phyloP scores from a whole-genome alignment of 148 eudicot genomes.

The Talinum fruticosum region DNA sequence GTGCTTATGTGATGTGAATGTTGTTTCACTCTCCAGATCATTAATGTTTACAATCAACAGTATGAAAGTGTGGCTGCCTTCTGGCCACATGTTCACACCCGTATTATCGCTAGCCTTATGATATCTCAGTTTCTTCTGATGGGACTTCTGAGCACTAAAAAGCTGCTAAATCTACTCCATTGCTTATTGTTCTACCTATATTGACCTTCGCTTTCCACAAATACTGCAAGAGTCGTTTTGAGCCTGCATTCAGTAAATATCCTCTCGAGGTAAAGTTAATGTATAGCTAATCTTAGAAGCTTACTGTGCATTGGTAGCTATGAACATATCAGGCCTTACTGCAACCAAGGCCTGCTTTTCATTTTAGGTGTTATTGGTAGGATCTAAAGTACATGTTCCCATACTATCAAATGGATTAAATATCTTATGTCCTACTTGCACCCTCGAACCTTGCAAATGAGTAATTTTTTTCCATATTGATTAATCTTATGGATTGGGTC shows the following conservation, averaged over 20 bases:
- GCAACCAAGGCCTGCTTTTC: background rate
- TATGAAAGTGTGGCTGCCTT: constrained; percentile 94
- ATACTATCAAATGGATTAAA: no score
- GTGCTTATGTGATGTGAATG: constrained; percentile 4
- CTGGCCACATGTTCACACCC: constrained; percentile 97
- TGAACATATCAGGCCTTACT: background rate
- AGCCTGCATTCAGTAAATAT: constrained; percentile 80
- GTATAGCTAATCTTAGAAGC: background rate
- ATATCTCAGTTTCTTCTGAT: constrained; percentile 84
- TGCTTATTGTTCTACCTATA: constrained; percentile 68
- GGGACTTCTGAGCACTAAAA: constrained; percentile 86
- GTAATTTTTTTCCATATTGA: background rate
- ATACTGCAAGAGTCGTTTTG: constrained; percentile 88
- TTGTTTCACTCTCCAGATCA: constrained; percentile 47
- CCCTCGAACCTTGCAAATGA: background rate
- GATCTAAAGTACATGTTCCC: background rate
- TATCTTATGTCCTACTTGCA: background rate
- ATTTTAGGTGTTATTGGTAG: background rate
- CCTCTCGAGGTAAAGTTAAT: constrained; percentile 76
- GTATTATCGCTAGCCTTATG: constrained; percentile 82
- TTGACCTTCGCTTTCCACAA: constrained; percentile 81
- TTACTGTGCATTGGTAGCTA: background rate
- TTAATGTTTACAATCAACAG: constrained; percentile 82
- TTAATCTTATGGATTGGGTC: no score
- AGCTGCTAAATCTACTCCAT: constrained; percentile 90